Conservation (phyloP, 768 basidiomycete genomes). For the Boletus pseudopeckii region DNA sequence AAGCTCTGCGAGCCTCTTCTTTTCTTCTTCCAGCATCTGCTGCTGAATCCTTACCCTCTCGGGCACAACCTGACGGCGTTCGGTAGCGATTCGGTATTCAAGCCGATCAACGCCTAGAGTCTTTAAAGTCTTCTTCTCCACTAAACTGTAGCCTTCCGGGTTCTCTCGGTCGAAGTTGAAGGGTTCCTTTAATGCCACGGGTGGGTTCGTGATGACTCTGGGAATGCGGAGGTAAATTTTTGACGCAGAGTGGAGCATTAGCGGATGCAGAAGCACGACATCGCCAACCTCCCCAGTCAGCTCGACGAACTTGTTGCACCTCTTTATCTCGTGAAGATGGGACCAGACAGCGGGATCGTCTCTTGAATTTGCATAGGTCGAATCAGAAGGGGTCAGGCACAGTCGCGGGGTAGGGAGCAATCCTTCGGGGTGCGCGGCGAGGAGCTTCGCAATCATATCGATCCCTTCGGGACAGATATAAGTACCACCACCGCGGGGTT, state of each 20-base stretch:
- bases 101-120: slow-evolving; percentile 6
- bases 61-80: slow-evolving; percentile 4
- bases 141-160: neutral
- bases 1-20: neutral
- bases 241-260: slow-evolving; percentile 67
- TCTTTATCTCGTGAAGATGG: slow-evolving; percentile 4
- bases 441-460: slow-evolving; percentile 2
- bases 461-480: slow-evolving; percentile 3
- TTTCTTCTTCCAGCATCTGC: slow-evolving; percentile 7
- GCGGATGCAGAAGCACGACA: slow-evolving; percentile 40
- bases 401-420: neutral
- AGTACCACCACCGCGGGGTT: slow-evolving; percentile 1
- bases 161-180: slow-evolving; percentile 38
- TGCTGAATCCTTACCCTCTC: slow-evolving; percentile 1
- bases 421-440: slow-evolving; percentile 2
- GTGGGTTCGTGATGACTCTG: slow-evolving; percentile 65
- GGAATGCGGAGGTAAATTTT: slow-evolving; percentile 51
- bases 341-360: slow-evolving; percentile 1
- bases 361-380: slow-evolving; percentile 2
- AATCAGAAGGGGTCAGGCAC: slow-evolving; percentile 4
- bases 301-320: neutral
- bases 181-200: slow-evolving; percentile 51
- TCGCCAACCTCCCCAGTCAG: slow-evolving; percentile 6
- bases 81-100: slow-evolving; percentile 1
- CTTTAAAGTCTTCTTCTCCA: slow-evolving; percentile 6